Percentiles rank a stretch among this genome's conserved stretches.
These are phyloP conservation scores for Picea sitchensis DNA, from an alignment of 75 land plant species.

Conservation along the genomic window DNA sequence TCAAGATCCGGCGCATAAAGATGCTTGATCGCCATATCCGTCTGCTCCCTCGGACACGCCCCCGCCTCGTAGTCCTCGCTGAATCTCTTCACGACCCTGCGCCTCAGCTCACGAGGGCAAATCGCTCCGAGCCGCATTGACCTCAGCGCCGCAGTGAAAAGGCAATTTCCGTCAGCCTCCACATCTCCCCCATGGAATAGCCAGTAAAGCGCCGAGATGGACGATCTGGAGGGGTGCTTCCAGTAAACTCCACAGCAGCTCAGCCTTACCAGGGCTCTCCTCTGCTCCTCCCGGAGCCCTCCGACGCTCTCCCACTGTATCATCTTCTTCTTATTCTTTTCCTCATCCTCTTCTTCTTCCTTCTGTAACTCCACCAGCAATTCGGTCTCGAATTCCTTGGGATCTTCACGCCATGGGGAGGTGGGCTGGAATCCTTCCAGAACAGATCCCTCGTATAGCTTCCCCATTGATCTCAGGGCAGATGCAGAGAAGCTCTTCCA, in stretches of 20 bases:
- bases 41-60: constrained; percentile 8
- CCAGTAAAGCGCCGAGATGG: constrained; percentile 14
- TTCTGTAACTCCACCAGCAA: neutral
- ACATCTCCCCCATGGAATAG: constrained; percentile 90
- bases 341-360: neutral
- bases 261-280: constrained; percentile 31
- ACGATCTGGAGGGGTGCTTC: constrained; percentile 43
- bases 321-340: neutral
- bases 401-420: constrained; percentile 2
- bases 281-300: constrained; percentile 72
- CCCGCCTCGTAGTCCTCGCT: constrained; percentile 41
- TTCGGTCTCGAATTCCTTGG: neutral
- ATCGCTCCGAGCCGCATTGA: constrained; percentile 46
- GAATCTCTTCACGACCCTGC: constrained; percentile 64
- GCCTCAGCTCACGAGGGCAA: constrained; percentile 55
- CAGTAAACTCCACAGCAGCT: constrained; percentile 57
- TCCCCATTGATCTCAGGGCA: neutral
- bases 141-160: constrained; percentile 66
- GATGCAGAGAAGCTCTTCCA: neutral
- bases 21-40: constrained; percentile 49
- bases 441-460: neutral
- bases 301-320: constrained; percentile 55
- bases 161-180: constrained; percentile 84
- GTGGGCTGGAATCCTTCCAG: constrained; percentile 2
- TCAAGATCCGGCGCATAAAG: constrained; percentile 77